A percentile compares a stretch with the other conserved stretches of the same genome.
phyloP scores from a whole-genome alignment of 1,139 yeast species.

The Blastobotrys malaysiensis region DNA sequence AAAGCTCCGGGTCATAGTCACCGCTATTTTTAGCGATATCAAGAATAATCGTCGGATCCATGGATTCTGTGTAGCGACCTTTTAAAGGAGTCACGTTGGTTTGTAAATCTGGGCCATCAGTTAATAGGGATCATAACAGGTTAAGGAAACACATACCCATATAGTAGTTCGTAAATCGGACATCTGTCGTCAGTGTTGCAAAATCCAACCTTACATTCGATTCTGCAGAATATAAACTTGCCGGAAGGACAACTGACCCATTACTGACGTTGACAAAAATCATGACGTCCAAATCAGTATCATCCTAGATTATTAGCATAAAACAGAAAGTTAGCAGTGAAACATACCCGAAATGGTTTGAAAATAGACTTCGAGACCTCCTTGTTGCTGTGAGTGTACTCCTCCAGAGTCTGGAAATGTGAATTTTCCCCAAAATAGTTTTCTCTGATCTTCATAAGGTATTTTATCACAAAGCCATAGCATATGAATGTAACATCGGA shows the following conservation, averaged over 20 bases:
- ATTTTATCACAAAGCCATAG: slow-evolving; percentile 74
- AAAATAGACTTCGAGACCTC: slow-evolving; percentile 8
- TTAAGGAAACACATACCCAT: slow-evolving; percentile 67
- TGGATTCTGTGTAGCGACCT: slow-evolving; percentile 24
- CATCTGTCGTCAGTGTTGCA: slow-evolving; percentile 65
- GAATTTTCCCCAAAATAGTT: slow-evolving; percentile 84
- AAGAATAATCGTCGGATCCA: slow-evolving; percentile 21
- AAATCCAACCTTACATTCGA: slow-evolving; percentile 62
- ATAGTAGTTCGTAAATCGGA: slow-evolving; percentile 83
- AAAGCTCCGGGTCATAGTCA: slow-evolving; percentile 38
- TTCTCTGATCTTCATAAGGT: slow-evolving; percentile 71
- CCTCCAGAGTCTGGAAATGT: slow-evolving; percentile 84
- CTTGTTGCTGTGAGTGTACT: slow-evolving; percentile 38
- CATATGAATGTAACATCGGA: slow-evolving; percentile 62
- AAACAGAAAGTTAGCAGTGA: neutral
- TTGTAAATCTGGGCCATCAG: slow-evolving; percentile 29
- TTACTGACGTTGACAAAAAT: slow-evolving; percentile 63
- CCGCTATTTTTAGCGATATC: slow-evolving; percentile 21
- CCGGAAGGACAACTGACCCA: slow-evolving; percentile 70
- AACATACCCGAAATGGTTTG: slow-evolving; percentile 18
- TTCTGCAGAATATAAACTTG: slow-evolving; percentile 58
- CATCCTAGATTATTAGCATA: slow-evolving; percentile 40
- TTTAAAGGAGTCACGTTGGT: slow-evolving; percentile 34
- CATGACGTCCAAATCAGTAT: slow-evolving; percentile 72
- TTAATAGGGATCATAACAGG: slow-evolving; percentile 1